Base-by-base conservation (phyloP, 108 stramenopile species). In the Skeletonema grethae region DNA sequence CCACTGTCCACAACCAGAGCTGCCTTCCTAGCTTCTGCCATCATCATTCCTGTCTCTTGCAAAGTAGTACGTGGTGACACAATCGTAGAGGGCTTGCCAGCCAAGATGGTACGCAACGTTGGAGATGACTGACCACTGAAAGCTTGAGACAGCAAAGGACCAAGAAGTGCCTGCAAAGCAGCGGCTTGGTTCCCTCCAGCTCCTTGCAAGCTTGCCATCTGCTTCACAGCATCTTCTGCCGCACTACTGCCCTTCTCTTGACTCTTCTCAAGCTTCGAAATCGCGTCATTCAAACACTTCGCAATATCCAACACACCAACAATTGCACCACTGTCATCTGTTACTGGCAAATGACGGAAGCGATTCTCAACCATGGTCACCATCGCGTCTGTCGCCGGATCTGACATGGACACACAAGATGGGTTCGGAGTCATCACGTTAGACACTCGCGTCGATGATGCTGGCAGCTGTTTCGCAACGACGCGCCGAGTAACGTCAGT, bases 221-320 rank as follows among this genome's bases (percentile, higher is more conserved):
- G 80, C 56, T 78, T 76, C 45, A 88, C 82, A 8, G 89, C 90
- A 48, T 87, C 88, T n/a, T 85, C 85, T 24, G 86, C 86, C 4
- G 82, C 81, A 28, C 74, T 80, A 16, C 69, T 72, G 65, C 46
- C 82, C 70, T 87, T 90, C 35, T 79, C 70, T 18, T 86, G 43
- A 5, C 77, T 67, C 70, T 86, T 92, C 71, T 97, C 96, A 7
- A 98, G 84, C 74, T 94, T 88, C n/a, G 82, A 72, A 59, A 98
- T 94, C 2, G 96, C 97, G 77, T 97, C 96, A 79, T 96, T 94
- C 82, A 98, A 75, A 55, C 96, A 97, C 72, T 97, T 97, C 5
- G 95, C 97, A 59, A 98, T 98, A 73, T 96, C 96, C 55, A 98
- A 81, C 60, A 97, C 64, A 2, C 97, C 97, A 28, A 92, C 92